Evolutionary conservation across 2,329 filamentous ascomycete species (phyloP).

Genomic region (Shiraia sp.): DNA sequence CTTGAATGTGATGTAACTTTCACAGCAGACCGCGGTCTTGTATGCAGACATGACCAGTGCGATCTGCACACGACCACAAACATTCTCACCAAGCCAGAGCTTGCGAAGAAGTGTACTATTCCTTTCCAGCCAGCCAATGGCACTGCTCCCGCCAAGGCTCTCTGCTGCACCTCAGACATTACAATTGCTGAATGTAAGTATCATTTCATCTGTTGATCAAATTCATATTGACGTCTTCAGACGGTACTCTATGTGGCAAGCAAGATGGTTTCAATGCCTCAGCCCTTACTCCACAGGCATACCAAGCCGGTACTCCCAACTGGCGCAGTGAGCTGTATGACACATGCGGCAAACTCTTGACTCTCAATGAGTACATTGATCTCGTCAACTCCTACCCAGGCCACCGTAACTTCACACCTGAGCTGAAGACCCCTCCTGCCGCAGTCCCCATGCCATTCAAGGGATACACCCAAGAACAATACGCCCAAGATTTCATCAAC

Average conservation of each 20-base stretch:
- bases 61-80: conserved; percentile 72
- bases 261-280: conserved; percentile 60
- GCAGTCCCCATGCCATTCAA: conserved; percentile 67
- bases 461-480: conserved; percentile 65
- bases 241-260: conserved; percentile 20
- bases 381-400: conserved; percentile 59
- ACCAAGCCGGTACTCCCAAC: conserved; percentile 58
- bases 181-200: conserved; percentile 18
- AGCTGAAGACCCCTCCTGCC: conserved; percentile 63
- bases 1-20: conserved; percentile 71
- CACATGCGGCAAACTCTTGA: conserved; percentile 61
- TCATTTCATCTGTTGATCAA: background rate
- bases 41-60: conserved; percentile 70
- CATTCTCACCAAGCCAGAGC: conserved; percentile 64
- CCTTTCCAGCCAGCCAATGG: conserved; percentile 61
- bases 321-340: conserved; percentile 68
- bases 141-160: conserved; percentile 16
- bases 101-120: conserved; percentile 65
- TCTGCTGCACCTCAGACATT: conserved; percentile 24
- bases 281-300: conserved; percentile 60
- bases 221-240: no score
- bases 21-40: conserved; percentile 66
- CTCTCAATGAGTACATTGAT: conserved; percentile 63
- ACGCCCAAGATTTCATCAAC: conserved; percentile 62
- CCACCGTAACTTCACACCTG: conserved; percentile 63